Evolutionary conservation across 495 filamentous ascomycete genomes (phyloP), one percentile per base, ranked within the genome.

Genomic region (Penicillium malachiteum): DNA sequence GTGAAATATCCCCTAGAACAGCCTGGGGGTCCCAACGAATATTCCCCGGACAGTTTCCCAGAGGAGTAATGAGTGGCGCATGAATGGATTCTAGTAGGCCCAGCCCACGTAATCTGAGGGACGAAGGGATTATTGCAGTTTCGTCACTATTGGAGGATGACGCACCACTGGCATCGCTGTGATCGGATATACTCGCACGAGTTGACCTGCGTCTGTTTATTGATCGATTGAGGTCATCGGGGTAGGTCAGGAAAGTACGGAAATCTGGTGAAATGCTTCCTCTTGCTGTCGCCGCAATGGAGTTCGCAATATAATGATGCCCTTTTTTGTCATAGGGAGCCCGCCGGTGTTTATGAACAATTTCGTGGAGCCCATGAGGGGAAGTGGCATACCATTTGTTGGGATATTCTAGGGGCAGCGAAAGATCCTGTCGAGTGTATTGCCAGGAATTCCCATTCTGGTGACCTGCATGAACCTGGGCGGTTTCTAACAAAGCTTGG

Each of bases 1-100:
- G 40, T 37, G 50, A 45, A 26, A 41, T 18, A 21, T 50, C 30
- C 1, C 51, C 57, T n/a, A 48, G 26, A n/a, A 45, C 32, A n/a
- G 21, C 21, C 21, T 26, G 21, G 4, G 47, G 47, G 34, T 59
- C 57, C 4, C 41, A 10, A 8, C 35, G 52, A 10, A 55, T 40
- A 34, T 34, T 46, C 5, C n/a, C 21, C 32, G 34, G 37, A 38
- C 53, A 52, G 32, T 14, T 38, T 5, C 43, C 43, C 21, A 21
- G 33, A 12, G 26, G 12, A 31, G 44, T 34, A 34, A 55, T 37
- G 13, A 50, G 33, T 12, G 33, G 18, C 3, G 51, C 46, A n/a
- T 32, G 26, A 17, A 38, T 10, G 32, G 55, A 48, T 18, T 48
- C 30, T 14, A 9, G 14, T 0, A 52, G 42, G 31, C 39, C 18